Percentiles rank a stretch among this genome's conserved stretches.
Evolutionary conservation across 2,329 filamentous ascomycete species (phyloP).

Genomic region (Colletotrichum liriopes): DNA sequence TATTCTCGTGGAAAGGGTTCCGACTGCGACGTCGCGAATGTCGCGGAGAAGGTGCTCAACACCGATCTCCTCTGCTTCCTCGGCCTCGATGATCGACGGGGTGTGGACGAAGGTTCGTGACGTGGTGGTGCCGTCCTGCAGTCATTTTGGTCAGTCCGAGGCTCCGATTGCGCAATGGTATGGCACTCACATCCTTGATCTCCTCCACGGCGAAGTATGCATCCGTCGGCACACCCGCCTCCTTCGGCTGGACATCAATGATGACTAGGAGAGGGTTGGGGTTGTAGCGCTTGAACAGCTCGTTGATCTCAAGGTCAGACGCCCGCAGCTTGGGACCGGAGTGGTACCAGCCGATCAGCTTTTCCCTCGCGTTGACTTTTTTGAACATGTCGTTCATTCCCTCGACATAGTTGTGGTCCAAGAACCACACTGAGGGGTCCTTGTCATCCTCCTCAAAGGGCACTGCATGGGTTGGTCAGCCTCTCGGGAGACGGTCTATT

Average conservation of each 20-base stretch:
- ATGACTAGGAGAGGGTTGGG: constrained; percentile 97
- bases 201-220: constrained; percentile 99
- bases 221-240: constrained; percentile 97
- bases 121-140: constrained; percentile 94
- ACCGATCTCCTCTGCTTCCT: constrained; percentile 98
- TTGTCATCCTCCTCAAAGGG: constrained; percentile 99
- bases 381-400: constrained; percentile 99
- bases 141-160: constrained; percentile 26
- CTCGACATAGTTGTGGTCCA: constrained; percentile 99
- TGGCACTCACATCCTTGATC: constrained; percentile 90
- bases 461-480: constrained; percentile 67
- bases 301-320: constrained; percentile 98
- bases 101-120: constrained; percentile 98
- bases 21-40: constrained; percentile 97
- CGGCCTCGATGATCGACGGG: constrained; percentile 97
- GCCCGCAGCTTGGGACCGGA: constrained; percentile 96
- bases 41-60: constrained; percentile 98
- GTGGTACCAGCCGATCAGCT: constrained; percentile 99
- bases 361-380: constrained; percentile 98
- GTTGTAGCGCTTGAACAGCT: constrained; percentile 99
- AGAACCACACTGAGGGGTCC: constrained; percentile 98
- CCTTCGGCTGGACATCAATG: constrained; percentile 98
- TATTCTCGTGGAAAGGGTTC: constrained; percentile 95
- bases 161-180: constrained; percentile 24
- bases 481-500: constrained; percentile 34